Percentiles rank a stretch among this genome's conserved stretches.
Conservation (phyloP, 768 basidiomycete genomes). For the Leccinum pellstonianum region DNA sequence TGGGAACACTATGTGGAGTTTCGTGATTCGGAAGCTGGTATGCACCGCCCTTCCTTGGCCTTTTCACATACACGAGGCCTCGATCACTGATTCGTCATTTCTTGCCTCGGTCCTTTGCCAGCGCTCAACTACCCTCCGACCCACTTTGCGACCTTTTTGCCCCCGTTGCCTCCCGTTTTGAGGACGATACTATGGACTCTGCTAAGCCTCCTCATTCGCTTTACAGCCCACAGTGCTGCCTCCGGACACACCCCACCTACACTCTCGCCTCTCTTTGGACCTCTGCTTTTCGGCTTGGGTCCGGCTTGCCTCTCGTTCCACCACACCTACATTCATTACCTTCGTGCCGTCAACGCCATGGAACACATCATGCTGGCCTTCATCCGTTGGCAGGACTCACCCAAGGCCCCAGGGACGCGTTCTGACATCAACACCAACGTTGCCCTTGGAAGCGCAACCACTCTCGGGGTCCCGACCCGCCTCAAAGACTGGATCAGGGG, state of each 20-base stretch:
- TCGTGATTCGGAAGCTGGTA: conserved; percentile 80
- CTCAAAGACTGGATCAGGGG: conserved; percentile 90
- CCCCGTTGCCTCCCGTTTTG: conserved; percentile 48
- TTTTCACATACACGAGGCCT: conserved; percentile 27
- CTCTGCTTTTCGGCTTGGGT: conserved; percentile 83
- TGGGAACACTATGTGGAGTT: conserved; percentile 86
- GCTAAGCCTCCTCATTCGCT: conserved; percentile 75
- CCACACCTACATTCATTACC: conserved; percentile 64
- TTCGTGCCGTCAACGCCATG: conserved; percentile 80
- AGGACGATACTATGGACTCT: conserved; percentile 65
- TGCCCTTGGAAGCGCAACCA: conserved; percentile 49
- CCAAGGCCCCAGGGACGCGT: conserved; percentile 34
- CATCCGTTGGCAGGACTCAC: conserved; percentile 77
- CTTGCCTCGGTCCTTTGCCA: conserved; percentile 12
- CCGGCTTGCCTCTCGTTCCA: conserved; percentile 50
- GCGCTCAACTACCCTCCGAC: conserved; percentile 67
- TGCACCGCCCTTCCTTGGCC: conserved; percentile 31
- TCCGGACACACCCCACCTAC: conserved; percentile 92
- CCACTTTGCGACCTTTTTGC: conserved; percentile 71
- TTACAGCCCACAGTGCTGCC: conserved; percentile 78
- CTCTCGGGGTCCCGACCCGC: conserved; percentile 75
- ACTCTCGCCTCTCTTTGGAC: conserved; percentile 86
- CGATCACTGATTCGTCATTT: conserved; percentile 19
- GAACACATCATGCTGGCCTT: conserved; percentile 93
- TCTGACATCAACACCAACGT: conserved; percentile 33